Base-by-base conservation (phyloP, 2,329 filamentous ascomycete species). In the Xylaria multiplex region DNA sequence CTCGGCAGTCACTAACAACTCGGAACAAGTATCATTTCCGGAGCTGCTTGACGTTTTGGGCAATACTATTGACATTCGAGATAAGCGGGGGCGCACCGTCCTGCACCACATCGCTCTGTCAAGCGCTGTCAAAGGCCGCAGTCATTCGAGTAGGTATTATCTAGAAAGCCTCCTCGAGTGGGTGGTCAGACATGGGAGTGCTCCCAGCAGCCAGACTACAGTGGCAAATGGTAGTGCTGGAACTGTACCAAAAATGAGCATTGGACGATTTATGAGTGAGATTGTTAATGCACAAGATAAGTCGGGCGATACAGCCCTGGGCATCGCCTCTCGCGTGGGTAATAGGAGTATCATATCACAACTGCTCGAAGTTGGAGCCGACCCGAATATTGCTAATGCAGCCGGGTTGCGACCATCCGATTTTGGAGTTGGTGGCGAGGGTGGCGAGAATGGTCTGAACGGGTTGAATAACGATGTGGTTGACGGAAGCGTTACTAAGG, bases 281-380 rank as follows among this genome's bases (percentile, higher is more conserved):
- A 96, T 99, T 78, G 95, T 99, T 66, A 98, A 99, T 74, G 91
- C 94, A 0, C 92, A 95, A 73, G 96, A 99, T 78, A 93, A 94
- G 74, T 91, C 92, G 40, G 96, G 96, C 0, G 97, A 99, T 75
- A 99, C 96, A 0, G 96, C 96, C 0, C 83, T 99, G 22, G 97
- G 97, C 72, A 90, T 98, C 68, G 96, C 95, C 1, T 94, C 96
- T 1, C 87, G 96, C 67, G 97, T 97, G 71, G 93, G 93, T 24
- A 98, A 97, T 77, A 86, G 91, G 62, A 96, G 93, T 73, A 97
- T 99, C 73, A 97, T 98, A 64, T 95, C 93, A n/a, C 96, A 99
- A 77, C 84, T 99, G 37, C 84, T 98, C 11, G 96, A 99, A 79
- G 94, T 99, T 49, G 93, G 95, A 63, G 96, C 96, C 1, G 93